Percentiles rank a stretch among this genome's conserved stretches.
Conservation (phyloP, 2,329 filamentous ascomycete species). For the Thelonectria rubi region DNA sequence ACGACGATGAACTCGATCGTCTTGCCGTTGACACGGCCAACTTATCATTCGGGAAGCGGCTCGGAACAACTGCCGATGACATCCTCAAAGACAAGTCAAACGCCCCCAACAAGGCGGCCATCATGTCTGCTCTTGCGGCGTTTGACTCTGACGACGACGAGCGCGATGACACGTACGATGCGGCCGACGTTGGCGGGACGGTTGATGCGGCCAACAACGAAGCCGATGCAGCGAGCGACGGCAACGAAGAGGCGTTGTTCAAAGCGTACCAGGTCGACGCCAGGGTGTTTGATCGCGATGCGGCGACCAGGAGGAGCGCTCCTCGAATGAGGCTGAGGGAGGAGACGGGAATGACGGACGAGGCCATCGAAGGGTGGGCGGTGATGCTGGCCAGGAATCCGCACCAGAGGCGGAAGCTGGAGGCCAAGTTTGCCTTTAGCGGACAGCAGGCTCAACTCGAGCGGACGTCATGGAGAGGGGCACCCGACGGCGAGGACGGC, state of each 20-base stretch:
- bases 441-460: constrained; percentile 73
- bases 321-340: constrained; percentile 71
- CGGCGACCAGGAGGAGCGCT: constrained; percentile 71
- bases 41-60: constrained; percentile 81
- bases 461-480: constrained; percentile 71
- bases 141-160: constrained; percentile 97
- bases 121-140: constrained; percentile 84
- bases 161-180: constrained; percentile 95
- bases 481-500: constrained; percentile 61
- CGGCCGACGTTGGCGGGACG: constrained; percentile 88
- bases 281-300: constrained; percentile 75
- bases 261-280: constrained; percentile 72
- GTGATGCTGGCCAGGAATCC: constrained; percentile 83
- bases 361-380: constrained; percentile 93
- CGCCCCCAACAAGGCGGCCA: constrained; percentile 82
- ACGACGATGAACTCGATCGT: constrained; percentile 81
- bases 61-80: constrained; percentile 73
- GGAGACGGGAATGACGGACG: constrained; percentile 89
- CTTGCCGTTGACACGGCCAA: constrained; percentile 72
- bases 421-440: constrained; percentile 73
- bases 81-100: constrained; percentile 71
- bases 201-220: constrained; percentile 75
- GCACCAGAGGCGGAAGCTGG: constrained; percentile 72
- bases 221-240: constrained; percentile 56
- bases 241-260: constrained; percentile 78